Evolutionary conservation across 192 early-diverging fungal genomes (phyloP).

Genomic region (Gorgonomyces haynaldii): DNA sequence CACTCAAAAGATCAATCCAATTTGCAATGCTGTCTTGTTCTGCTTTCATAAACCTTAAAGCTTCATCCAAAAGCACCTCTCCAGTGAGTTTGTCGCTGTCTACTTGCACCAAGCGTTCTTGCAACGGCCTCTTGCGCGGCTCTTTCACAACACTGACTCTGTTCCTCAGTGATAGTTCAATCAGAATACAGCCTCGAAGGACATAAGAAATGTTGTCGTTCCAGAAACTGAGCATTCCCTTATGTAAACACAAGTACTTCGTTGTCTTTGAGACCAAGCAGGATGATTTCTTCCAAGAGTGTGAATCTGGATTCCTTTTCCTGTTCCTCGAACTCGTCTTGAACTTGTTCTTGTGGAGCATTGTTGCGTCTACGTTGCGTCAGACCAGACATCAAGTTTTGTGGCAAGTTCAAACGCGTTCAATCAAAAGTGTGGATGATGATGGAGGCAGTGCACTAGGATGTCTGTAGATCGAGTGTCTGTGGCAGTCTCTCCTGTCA

Average conservation of each 20-base stretch:
- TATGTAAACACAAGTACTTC: slow-evolving; percentile 38
- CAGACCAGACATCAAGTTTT: slow-evolving; percentile 1
- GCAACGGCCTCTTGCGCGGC: slow-evolving; percentile 57
- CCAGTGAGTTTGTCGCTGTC: slow-evolving; percentile 73
- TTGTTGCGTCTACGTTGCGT: slow-evolving; percentile 1
- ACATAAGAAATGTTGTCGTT: slow-evolving; percentile 97
- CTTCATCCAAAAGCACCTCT: slow-evolving; percentile 92
- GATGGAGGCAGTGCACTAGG: too few species aligned
- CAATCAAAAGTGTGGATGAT: too few species aligned
- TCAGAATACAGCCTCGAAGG: slow-evolving; percentile 85
- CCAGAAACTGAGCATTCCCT: slow-evolving; percentile 98
- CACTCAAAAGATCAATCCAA: slow-evolving; percentile 98
- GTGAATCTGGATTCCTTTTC: slow-evolving; percentile 51
- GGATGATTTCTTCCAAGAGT: slow-evolving; percentile 90
- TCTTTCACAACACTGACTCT: slow-evolving; percentile 83
- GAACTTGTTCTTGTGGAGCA: slow-evolving; percentile 13
- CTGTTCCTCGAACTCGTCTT: slow-evolving; percentile 22
- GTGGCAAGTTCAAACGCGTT: too few species aligned
- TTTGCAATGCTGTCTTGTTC: slow-evolving; percentile 70
- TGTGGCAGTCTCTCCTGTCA: too few species aligned
- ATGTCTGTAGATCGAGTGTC: too few species aligned
- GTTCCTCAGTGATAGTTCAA: slow-evolving; percentile 88
- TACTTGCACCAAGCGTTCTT: slow-evolving; percentile 75
- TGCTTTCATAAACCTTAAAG: slow-evolving; percentile 79
- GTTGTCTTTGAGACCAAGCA: slow-evolving; percentile 88